Conservation (phyloP, 345 rosid species). For the Turritis glabra region DNA sequence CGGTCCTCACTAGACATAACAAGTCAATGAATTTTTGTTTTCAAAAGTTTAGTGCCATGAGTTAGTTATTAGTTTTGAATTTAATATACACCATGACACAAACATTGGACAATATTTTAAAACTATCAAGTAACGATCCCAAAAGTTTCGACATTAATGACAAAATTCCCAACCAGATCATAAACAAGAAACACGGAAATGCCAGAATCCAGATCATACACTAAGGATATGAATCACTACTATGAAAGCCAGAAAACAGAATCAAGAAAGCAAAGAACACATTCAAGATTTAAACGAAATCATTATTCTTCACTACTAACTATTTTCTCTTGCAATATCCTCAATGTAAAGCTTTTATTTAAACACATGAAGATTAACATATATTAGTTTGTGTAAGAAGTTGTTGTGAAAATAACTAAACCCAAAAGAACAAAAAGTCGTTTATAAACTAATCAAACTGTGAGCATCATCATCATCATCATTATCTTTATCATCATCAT, state of each 20-base stretch:
- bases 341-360: slow-evolving; percentile 35
- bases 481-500: not conserved
- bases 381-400: slow-evolving; percentile 29
- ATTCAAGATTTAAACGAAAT: no score
- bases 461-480: slow-evolving; percentile 7
- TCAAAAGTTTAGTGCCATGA: not conserved
- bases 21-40: no score
- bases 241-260: not conserved
- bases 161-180: not conserved
- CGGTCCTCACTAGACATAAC: no score
- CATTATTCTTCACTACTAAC: slow-evolving; percentile 8
- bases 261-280: slow-evolving; percentile 10
- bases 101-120: no score
- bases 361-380: slow-evolving; percentile 25
- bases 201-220: not conserved
- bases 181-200: not conserved
- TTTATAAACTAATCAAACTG: slow-evolving; percentile 31
- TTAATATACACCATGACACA: no score
- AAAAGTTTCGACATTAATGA: no score
- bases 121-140: no score
- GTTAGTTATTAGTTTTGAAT: not conserved
- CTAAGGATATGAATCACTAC: not conserved
- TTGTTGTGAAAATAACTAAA: slow-evolving; percentile 24
- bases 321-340: slow-evolving; percentile 18
- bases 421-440: not conserved